These are phyloP conservation scores for Circinella minor DNA, from an alignment of 371 early-diverging fungal species.

Conservation along the genomic window DNA sequence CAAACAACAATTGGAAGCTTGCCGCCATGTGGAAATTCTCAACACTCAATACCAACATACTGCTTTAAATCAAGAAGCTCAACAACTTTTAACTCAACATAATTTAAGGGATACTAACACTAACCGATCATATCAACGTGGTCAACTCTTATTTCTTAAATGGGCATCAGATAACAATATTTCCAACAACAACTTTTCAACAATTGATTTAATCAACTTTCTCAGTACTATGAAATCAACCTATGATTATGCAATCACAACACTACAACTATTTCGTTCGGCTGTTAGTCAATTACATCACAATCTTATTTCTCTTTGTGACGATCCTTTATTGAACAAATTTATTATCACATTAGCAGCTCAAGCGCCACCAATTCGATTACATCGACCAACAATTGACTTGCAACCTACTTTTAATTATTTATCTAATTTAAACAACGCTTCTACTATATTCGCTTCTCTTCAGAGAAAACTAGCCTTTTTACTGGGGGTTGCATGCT, in stretches of 20 bases:
- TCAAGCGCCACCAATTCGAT: not conserved
- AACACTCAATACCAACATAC: not conserved
- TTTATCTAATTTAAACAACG: too few species aligned
- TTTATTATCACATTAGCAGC: not conserved
- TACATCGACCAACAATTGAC: not conserved
- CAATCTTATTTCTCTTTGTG: not conserved
- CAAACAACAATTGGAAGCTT: slow-evolving; percentile 11
- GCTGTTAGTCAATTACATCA: not conserved
- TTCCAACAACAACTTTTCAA: not conserved
- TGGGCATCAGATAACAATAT: not conserved
- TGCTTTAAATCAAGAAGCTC: not conserved
- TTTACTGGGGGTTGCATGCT: slow-evolving; percentile 3
- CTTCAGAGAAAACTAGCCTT: slow-evolving; percentile 3
- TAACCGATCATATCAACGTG: too few species aligned
- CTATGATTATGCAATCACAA: not conserved
- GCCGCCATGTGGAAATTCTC: slow-evolving; percentile 1
- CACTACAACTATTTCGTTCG: not conserved
- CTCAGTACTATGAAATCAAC: not conserved
- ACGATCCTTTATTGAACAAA: not conserved
- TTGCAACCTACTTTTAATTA: slow-evolving; percentile 6
- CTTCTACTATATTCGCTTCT: not conserved
- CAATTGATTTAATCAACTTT: not conserved
- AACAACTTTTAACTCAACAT: not conserved
- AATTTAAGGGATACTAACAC: not conserved
- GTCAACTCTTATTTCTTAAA: not conserved